A percentile compares a stretch with the other conserved stretches of the same genome.
Evolutionary conservation across 2,329 filamentous ascomycete genomes (phyloP).

Genomic region (Claviceps paspali): DNA sequence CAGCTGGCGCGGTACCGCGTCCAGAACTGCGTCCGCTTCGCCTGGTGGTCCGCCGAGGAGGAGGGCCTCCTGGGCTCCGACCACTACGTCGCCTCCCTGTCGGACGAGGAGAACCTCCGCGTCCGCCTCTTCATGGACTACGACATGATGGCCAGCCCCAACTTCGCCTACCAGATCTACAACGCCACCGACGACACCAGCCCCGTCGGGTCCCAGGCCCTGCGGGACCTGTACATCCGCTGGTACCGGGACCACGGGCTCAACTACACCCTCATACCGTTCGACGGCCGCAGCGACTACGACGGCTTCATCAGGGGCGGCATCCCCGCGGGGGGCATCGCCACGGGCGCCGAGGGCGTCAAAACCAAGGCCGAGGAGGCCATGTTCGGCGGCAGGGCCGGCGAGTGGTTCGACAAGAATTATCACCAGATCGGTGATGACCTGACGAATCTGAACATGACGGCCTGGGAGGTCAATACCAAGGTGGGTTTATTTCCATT

Average conservation of each 20-base stretch:
- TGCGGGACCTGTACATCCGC: slow-evolving; percentile 50
- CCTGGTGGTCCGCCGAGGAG: slow-evolving; percentile 55
- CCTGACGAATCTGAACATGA: slow-evolving; percentile 39
- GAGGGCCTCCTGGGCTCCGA: slow-evolving; percentile 49
- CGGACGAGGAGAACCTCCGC: slow-evolving; percentile 42
- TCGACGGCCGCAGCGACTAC: slow-evolving; percentile 70
- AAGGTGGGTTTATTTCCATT: slow-evolving; percentile 26
- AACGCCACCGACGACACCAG: slow-evolving; percentile 55
- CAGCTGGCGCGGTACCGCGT: slow-evolving; percentile 42
- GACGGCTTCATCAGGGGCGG: slow-evolving; percentile 58
- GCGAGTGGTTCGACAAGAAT: slow-evolving; percentile 41
- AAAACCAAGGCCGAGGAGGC: slow-evolving; percentile 53
- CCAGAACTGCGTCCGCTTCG: slow-evolving; percentile 51
- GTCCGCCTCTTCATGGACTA: slow-evolving; percentile 56
- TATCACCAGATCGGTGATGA: slow-evolving; percentile 50
- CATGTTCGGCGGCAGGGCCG: slow-evolving; percentile 57
- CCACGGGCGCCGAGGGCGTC: slow-evolving; percentile 61
- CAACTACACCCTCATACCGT: slow-evolving; percentile 56
- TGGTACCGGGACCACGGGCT: slow-evolving; percentile 49
- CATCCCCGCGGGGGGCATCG: slow-evolving; percentile 61
- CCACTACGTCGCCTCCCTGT: slow-evolving; percentile 41
- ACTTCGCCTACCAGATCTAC: slow-evolving; percentile 55
- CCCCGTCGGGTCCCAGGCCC: slow-evolving; percentile 54
- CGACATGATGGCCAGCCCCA: slow-evolving; percentile 53
- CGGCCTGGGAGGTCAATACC: slow-evolving; percentile 46